phyloP scores from a whole-genome alignment of 495 filamentous ascomycete genomes.

The Arthonia radiata region DNA sequence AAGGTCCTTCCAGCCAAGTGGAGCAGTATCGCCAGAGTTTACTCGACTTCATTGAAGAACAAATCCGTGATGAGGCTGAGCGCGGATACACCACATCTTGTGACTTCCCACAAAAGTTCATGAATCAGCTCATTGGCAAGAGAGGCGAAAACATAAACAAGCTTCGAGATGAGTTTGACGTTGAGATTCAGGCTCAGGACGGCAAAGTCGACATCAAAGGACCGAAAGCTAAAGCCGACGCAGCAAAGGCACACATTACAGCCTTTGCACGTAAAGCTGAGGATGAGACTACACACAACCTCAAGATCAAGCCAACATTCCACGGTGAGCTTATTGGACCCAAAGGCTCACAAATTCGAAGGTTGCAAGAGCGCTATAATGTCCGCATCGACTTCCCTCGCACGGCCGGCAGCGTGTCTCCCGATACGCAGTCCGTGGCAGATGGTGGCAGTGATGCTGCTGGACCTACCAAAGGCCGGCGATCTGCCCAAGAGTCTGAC shows the following conservation, averaged over 20 bases:
- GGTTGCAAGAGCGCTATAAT: constrained; percentile 60
- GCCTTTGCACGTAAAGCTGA: constrained; percentile 53
- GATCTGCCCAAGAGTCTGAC: constrained; percentile 51
- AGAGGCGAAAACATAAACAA: constrained; percentile 84
- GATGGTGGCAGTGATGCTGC: constrained; percentile 51
- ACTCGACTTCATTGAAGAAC: constrained; percentile 50
- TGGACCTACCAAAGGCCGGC: constrained; percentile 24
- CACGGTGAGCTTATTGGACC: constrained; percentile 53
- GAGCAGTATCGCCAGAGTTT: constrained; percentile 44
- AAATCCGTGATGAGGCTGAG: constrained; percentile 70
- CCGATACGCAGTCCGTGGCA: constrained; percentile 41
- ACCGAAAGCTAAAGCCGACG: constrained; percentile 59
- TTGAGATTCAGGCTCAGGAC: constrained; percentile 73
- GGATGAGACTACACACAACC: constrained; percentile 59
- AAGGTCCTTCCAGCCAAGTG: constrained; percentile 49
- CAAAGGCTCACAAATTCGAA: constrained; percentile 38
- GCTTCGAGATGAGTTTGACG: constrained; percentile 87
- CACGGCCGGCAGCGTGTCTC: constrained; percentile 19
- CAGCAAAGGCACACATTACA: constrained; percentile 50
- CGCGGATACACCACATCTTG: constrained; percentile 63
- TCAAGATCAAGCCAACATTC: constrained; percentile 74
- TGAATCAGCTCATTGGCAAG: constrained; percentile 80
- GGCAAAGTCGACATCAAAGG: constrained; percentile 48
- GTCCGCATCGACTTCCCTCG: constrained; percentile 89
- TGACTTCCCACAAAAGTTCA: constrained; percentile 82